These are phyloP conservation scores for Trametopsis cervina DNA, from an alignment of 768 basidiomycete genomes.

Conservation along the genomic window DNA sequence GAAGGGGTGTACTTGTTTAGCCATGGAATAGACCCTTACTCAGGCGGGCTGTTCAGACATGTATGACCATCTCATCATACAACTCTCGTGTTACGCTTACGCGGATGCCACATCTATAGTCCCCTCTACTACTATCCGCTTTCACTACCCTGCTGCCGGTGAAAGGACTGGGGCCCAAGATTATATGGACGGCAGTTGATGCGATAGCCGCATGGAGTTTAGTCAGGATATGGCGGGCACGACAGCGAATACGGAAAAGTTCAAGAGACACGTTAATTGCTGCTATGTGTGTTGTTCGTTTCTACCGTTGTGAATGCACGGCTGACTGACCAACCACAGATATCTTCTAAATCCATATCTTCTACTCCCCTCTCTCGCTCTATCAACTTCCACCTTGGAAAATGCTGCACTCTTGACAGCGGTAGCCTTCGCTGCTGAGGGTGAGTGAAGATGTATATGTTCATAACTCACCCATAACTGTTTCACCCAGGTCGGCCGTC, in stretches of 20 bases:
- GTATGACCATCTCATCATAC: constrained; percentile 36
- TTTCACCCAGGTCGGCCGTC: constrained; percentile 46
- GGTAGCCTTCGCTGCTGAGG: constrained; percentile 63
- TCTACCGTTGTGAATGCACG: neutral
- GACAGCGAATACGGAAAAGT: constrained; percentile 43
- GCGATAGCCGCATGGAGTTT: constrained; percentile 62
- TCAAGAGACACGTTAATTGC: constrained; percentile 56
- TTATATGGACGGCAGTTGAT: constrained; percentile 70
- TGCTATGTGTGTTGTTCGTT: constrained; percentile 47
- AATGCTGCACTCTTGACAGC: constrained; percentile 63
- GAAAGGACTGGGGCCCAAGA: constrained; percentile 37
- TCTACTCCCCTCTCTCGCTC: constrained; percentile 68
- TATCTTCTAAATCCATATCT: constrained; percentile 90
- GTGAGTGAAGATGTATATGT: constrained; percentile 28
- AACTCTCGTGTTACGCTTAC: neutral
- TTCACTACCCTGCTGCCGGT: constrained; percentile 67
- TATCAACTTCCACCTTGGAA: constrained; percentile 80
- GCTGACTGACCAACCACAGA: constrained; percentile 32
- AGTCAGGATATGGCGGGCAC: constrained; percentile 57
- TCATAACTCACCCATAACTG: neutral
- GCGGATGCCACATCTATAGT: constrained; percentile 38
- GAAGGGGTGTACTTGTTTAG: constrained; percentile 83
- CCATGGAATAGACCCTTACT: constrained; percentile 79
- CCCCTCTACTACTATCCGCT: constrained; percentile 69
- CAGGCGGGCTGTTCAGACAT: constrained; percentile 80